These are phyloP conservation scores for Platanthera zijinensis DNA, from an alignment of 106 monocot species.

Conservation along the genomic window DNA sequence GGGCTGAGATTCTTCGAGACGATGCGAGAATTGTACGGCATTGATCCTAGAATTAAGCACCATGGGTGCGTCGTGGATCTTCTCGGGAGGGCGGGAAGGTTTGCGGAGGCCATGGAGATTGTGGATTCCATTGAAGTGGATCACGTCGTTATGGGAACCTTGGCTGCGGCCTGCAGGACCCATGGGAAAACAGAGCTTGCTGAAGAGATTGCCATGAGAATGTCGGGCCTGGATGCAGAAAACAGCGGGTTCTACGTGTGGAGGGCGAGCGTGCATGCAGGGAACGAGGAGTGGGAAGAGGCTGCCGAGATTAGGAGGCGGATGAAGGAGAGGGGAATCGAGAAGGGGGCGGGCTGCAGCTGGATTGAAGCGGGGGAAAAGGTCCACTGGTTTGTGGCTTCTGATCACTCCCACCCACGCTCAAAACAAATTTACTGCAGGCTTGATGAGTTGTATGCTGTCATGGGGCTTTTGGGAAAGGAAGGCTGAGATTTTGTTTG, in stretches of 20 bases:
- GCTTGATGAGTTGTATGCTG: conserved; percentile 32
- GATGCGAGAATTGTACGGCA: conserved; percentile 31
- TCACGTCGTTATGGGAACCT: conserved; percentile 17
- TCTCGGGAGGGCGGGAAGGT: conserved; percentile 47
- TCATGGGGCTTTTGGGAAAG: conserved; percentile 19
- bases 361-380: conserved; percentile 35
- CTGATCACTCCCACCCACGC: conserved; percentile 25
- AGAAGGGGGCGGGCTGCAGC: conserved; percentile 49
- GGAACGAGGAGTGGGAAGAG: conserved; percentile 35
- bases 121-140: conserved; percentile 38
- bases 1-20: conserved; percentile 49
- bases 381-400: conserved; percentile 25
- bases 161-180: conserved; percentile 35
- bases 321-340: conserved; percentile 30
- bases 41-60: conserved; percentile 42
- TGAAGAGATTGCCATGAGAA: conserved; percentile 20
- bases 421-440: conserved; percentile 26
- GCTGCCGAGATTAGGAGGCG: conserved; percentile 26
- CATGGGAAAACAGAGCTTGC: conserved; percentile 48
- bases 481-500: not conserved
- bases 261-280: not conserved
- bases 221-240: not conserved
- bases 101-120: conserved; percentile 41
- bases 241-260: not conserved
- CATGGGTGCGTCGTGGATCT: conserved; percentile 78